These are phyloP conservation scores for Calocybe gambosa DNA, from an alignment of 1,284 basidiomycete species.

Conservation along the genomic window DNA sequence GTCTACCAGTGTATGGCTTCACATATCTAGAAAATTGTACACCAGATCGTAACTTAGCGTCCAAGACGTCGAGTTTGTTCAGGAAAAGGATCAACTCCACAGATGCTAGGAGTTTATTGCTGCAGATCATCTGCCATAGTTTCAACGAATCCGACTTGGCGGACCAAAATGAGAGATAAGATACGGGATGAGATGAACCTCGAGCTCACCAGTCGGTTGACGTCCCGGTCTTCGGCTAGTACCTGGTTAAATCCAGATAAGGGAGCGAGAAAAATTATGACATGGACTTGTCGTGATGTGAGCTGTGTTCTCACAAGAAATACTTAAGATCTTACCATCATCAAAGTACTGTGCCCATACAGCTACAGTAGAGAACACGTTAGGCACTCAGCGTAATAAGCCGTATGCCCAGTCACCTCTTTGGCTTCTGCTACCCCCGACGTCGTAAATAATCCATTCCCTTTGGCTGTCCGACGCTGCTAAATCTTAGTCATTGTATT, in stretches of 20 bases:
- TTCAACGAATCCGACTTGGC: conserved; percentile 49
- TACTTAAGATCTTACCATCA: conserved; percentile 34
- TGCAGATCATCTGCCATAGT: conserved; percentile 56
- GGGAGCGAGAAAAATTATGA: conserved; percentile 60
- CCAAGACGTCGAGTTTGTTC: conserved; percentile 59
- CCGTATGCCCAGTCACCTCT: conserved; percentile 32
- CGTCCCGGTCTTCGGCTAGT: conserved; percentile 48
- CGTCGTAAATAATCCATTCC: conserved; percentile 58
- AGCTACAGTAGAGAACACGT: conserved; percentile 27
- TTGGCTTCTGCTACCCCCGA: conserved; percentile 51
- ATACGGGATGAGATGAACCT: not conserved
- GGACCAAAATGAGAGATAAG: conserved; percentile 1
- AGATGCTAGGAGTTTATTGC: conserved; percentile 44
- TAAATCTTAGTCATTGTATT: not conserved
- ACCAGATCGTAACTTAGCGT: conserved; percentile 45
- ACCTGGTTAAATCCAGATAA: conserved; percentile 61
- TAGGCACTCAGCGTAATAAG: not conserved
- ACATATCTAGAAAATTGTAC: conserved; percentile 50
- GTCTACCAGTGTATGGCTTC: conserved; percentile 40
- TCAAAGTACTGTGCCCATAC: conserved; percentile 64
- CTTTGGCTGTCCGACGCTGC: conserved; percentile 29
- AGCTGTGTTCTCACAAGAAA: conserved; percentile 3
- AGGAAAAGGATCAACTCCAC: conserved; percentile 56
- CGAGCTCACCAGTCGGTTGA: conserved; percentile 49
- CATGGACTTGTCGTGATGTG: conserved; percentile 36